A percentile compares a stretch with the other conserved stretches of the same genome.
Evolutionary conservation across 805 yeast species (phyloP).

Genomic region (Komagataella ulmi): DNA sequence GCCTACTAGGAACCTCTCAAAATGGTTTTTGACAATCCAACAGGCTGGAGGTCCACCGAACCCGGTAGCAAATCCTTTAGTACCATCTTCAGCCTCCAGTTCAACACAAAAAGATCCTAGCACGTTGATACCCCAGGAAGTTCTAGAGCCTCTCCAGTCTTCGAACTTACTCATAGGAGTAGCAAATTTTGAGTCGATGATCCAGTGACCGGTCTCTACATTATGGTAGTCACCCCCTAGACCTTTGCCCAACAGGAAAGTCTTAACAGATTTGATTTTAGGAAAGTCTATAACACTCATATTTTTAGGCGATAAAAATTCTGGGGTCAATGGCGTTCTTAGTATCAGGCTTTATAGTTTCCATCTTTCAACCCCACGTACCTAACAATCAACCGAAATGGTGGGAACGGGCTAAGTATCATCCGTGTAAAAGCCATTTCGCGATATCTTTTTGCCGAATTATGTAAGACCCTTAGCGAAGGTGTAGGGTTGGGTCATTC

Average conservation of each 20-base stretch:
- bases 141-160: conserved; percentile 29
- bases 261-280: conserved; percentile 26
- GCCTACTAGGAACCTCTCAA: conserved; percentile 29
- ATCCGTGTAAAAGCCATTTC: not conserved
- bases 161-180: conserved; percentile 36
- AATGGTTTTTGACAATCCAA: conserved; percentile 32
- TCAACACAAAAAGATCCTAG: conserved; percentile 36
- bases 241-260: conserved; percentile 30
- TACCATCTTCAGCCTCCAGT: conserved; percentile 32
- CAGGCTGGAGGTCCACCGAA: conserved; percentile 40
- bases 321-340: not conserved
- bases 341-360: not conserved
- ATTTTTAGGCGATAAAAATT: not conserved
- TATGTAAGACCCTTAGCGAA: not conserved
- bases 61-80: conserved; percentile 36
- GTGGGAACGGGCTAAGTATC: not conserved
- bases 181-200: conserved; percentile 30
- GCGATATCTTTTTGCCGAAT: not conserved
- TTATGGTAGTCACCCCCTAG: conserved; percentile 40
- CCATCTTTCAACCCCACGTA: not conserved
- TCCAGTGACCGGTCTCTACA: conserved; percentile 35
- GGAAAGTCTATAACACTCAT: conserved; percentile 23
- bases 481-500: not conserved
- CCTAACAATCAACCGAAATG: not conserved
- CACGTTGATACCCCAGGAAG: conserved; percentile 37